A percentile compares a stretch with the other conserved stretches of the same genome.
Conservation (phyloP, 139 green algal species). For the Marvania coccoides region DNA sequence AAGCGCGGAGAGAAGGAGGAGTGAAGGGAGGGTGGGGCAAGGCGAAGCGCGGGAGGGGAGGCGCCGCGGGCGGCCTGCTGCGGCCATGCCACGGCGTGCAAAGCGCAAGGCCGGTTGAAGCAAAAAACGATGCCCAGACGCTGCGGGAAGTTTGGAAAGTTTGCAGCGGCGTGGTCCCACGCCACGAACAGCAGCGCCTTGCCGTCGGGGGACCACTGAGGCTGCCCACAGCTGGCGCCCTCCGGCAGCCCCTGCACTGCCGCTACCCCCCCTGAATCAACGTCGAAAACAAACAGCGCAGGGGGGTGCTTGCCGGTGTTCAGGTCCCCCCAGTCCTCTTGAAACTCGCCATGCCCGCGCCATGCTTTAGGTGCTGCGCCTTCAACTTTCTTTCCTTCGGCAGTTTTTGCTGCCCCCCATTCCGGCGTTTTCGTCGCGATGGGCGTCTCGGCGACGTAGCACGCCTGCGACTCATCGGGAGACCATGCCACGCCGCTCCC, state of each 20-base stretch:
- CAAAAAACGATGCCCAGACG: conserved; percentile 83
- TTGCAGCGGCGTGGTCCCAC: conserved; percentile 57
- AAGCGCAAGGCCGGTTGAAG: conserved; percentile 76
- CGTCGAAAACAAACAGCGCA: conserved; percentile 58
- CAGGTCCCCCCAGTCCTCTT: conserved; percentile 85
- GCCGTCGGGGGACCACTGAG: conserved; percentile 57
- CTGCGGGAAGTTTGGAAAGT: conserved; percentile 45
- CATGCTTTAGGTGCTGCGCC: conserved; percentile 41
- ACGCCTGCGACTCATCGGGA: conserved; percentile 54
- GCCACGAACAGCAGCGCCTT: conserved; percentile 51
- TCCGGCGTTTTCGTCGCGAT: conserved; percentile 28
- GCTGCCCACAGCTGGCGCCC: conserved; percentile 53
- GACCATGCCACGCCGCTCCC: conserved; percentile 61
- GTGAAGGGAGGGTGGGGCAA: neutral
- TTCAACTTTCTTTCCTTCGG: conserved; percentile 3
- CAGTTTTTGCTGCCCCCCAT: conserved; percentile 24
- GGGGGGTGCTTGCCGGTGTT: conserved; percentile 66
- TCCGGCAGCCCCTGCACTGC: conserved; percentile 27
- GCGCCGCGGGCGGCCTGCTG: neutral
- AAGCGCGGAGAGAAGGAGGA: conserved; percentile 32
- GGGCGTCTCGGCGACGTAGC: conserved; percentile 72
- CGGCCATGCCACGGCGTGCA: conserved; percentile 40
- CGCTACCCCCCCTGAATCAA: conserved; percentile 15
- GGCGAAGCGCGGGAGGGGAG: neutral
- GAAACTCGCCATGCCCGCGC: conserved; percentile 45